Conservation (phyloP, 2,329 filamentous ascomycete genomes). For the Mycosphaerella arachidis region DNA sequence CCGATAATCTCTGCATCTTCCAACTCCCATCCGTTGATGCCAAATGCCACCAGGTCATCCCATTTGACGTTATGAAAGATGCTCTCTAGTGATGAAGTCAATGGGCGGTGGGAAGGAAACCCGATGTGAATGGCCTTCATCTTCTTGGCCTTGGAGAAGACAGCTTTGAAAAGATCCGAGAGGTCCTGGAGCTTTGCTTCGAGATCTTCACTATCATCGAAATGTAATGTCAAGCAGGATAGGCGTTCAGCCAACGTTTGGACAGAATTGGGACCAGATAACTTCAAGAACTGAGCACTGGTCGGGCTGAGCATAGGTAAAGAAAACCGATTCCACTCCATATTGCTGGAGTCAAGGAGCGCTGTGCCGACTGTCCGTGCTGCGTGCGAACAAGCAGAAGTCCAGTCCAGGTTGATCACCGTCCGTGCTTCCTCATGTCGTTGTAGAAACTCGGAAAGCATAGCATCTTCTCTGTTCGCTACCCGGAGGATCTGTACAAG, state of each 20-base stretch:
- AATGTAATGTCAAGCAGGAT: constrained; percentile 60
- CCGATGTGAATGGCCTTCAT: constrained; percentile 62
- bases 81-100: constrained; percentile 55
- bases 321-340: constrained; percentile 55
- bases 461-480: constrained; percentile 55
- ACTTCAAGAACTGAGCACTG: constrained; percentile 50
- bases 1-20: constrained; percentile 57
- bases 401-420: constrained; percentile 55
- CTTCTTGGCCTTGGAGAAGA: constrained; percentile 57
- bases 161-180: constrained; percentile 52
- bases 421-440: constrained; percentile 40
- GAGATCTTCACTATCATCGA: constrained; percentile 55
- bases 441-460: constrained; percentile 48
- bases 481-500: constrained; percentile 62
- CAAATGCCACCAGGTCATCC: constrained; percentile 59
- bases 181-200: constrained; percentile 55
- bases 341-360: constrained; percentile 51
- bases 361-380: constrained; percentile 56
- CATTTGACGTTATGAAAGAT: constrained; percentile 61
- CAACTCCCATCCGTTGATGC: constrained; percentile 61
- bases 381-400: constrained; percentile 58
- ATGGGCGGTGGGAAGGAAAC: constrained; percentile 54
- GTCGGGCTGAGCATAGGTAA: constrained; percentile 60
- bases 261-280: constrained; percentile 45
- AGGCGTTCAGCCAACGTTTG: constrained; percentile 52